Conservation (phyloP, 805 yeast species). For the Clavispora carvajalis region DNA sequence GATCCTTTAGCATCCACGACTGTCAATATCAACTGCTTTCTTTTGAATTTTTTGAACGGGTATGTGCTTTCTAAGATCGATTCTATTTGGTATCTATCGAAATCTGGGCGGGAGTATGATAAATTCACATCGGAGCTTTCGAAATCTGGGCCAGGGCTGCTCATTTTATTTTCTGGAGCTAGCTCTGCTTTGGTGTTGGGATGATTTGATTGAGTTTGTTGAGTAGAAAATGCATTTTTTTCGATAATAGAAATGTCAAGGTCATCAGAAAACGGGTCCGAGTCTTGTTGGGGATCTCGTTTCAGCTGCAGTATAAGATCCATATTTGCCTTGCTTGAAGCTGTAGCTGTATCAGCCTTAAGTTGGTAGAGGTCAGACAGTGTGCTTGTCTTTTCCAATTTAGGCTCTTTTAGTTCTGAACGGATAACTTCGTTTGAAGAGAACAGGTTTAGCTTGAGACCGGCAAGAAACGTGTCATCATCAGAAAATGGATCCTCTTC, state of each 20-base stretch:
- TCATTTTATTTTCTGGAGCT: background rate
- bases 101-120: slow-evolving; percentile 41
- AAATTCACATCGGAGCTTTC: slow-evolving; percentile 23
- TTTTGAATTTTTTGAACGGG: slow-evolving; percentile 22
- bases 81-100: slow-evolving; percentile 45
- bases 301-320: background rate
- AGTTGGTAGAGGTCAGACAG: background rate
- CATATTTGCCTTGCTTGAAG: background rate
- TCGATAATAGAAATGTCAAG: slow-evolving; percentile 12
- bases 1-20: slow-evolving; percentile 38
- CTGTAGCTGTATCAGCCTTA: background rate
- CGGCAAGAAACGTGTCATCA: slow-evolving; percentile 20
- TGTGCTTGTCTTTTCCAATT: background rate
- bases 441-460: slow-evolving; percentile 7
- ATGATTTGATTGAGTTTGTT: background rate
- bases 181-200: background rate
- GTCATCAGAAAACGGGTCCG: slow-evolving; percentile 17
- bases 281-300: slow-evolving; percentile 6
- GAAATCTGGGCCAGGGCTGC: background rate
- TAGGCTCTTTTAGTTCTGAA: background rate
- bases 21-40: slow-evolving; percentile 49
- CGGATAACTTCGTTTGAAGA: slow-evolving; percentile 2
- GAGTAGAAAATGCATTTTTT: slow-evolving; percentile 4
- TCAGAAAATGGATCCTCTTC: slow-evolving; percentile 26
- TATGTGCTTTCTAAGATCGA: slow-evolving; percentile 27